A percentile compares a stretch with the other conserved stretches of the same genome.
phyloP scores from a whole-genome alignment of 2,329 filamentous ascomycete genomes.

The Lachnellula arida region DNA sequence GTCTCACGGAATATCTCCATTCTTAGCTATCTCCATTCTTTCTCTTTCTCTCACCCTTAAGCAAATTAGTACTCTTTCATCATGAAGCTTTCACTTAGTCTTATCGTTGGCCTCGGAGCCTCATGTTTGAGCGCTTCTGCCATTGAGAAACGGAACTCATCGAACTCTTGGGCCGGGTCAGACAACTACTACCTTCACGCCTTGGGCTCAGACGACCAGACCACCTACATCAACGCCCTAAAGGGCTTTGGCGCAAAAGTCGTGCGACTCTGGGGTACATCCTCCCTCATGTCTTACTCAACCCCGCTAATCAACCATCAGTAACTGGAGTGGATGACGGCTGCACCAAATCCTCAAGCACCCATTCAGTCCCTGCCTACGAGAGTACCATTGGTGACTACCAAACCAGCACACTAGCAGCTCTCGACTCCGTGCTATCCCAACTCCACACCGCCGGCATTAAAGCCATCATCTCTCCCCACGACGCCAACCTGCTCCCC shows the following conservation, averaged over 20 bases:
- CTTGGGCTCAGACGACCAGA: background rate
- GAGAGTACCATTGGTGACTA: constrained; percentile 3
- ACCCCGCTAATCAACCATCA: background rate
- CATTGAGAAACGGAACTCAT: constrained; percentile 2
- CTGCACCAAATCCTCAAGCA: background rate
- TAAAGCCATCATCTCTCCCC: constrained; percentile 9
- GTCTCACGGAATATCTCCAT: background rate
- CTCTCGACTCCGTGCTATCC: constrained; percentile 4
- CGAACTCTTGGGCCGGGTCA: constrained; percentile 3
- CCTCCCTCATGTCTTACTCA: background rate
- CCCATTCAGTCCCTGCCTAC: background rate
- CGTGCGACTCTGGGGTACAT: constrained; percentile 2
- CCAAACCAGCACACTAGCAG: background rate
- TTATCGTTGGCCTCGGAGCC: constrained; percentile 1
- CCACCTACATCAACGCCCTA: background rate
- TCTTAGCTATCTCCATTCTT: background rate
- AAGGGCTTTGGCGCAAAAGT: constrained; percentile 1
- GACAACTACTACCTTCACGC: constrained; percentile 7
- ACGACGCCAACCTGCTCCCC: constrained; percentile 5
- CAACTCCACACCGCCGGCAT: constrained; percentile 1
- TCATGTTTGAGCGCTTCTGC: background rate
- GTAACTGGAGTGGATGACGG: background rate
- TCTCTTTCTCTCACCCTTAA: background rate
- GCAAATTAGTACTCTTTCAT: background rate
- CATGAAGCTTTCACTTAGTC: background rate